Evolutionary conservation across 495 filamentous ascomycete genomes (phyloP).

Genomic region (Penicillium psychrofluorescens): DNA sequence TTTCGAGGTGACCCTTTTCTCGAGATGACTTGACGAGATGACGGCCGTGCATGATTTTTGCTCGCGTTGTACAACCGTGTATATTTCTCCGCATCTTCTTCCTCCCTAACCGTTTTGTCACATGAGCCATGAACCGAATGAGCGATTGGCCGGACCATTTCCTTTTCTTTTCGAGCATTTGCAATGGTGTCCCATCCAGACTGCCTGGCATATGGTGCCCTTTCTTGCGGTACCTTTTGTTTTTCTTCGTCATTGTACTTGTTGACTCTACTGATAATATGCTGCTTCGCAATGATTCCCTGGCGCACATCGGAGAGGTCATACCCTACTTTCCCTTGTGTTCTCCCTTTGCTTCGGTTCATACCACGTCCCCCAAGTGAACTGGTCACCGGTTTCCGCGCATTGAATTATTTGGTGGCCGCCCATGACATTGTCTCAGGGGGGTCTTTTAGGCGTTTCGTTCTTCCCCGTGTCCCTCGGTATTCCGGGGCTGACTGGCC

Average conservation of each 20-base stretch:
- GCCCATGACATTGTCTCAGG: not conserved
- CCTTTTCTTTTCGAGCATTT: conserved; percentile 29
- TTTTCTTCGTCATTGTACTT: conserved; percentile 19
- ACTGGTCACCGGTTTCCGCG: no score
- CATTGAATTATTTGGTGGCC: no score
- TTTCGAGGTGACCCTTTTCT: conserved; percentile 53
- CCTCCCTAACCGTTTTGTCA: conserved; percentile 24
- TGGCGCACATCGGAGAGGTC: conserved; percentile 10
- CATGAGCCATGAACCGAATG: conserved; percentile 31
- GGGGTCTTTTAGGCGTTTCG: not conserved
- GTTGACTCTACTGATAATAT: conserved; percentile 15
- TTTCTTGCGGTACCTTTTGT: conserved; percentile 24
- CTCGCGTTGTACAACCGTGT: conserved; percentile 14
- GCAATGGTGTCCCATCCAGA: conserved; percentile 29
- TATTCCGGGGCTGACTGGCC: not conserved
- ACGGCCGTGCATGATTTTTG: conserved; percentile 31
- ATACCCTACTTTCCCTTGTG: not conserved
- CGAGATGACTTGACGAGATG: conserved; percentile 38
- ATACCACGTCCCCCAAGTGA: not conserved
- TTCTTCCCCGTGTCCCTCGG: not conserved
- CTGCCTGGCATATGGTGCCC: conserved; percentile 31
- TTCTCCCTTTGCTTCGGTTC: conserved; percentile 6
- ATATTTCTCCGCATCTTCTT: conserved; percentile 14
- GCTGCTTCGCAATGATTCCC: conserved; percentile 20
- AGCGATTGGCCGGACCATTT: conserved; percentile 33